These are phyloP conservation scores for Silene latifolia DNA, from an alignment of 148 eudicot genomes.

Conservation along the genomic window DNA sequence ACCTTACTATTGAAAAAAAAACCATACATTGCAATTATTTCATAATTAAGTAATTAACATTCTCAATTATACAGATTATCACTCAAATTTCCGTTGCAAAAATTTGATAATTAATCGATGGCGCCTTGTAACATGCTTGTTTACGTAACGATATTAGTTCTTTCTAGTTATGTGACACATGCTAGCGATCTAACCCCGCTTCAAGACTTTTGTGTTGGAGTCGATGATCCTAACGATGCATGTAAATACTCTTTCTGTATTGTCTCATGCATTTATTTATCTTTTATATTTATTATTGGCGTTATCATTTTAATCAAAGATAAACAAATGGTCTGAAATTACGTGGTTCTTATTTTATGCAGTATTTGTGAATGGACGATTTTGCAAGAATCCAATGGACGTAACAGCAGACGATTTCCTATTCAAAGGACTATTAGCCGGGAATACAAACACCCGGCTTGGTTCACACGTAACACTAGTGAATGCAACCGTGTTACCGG, in stretches of 20 bases:
- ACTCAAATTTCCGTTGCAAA: too few relatives aligned
- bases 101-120: not conserved
- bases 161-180: not conserved
- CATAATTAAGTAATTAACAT: too few relatives aligned
- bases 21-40: too few relatives aligned
- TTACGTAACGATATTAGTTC: not conserved
- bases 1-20: too few relatives aligned
- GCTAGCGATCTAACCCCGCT: not conserved
- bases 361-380: not conserved
- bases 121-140: not conserved
- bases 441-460: not conserved
- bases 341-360: too few relatives aligned
- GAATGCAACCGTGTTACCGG: not conserved
- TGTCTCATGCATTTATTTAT: not conserved
- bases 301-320: not conserved
- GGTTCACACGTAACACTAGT: not conserved
- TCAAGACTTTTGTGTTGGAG: conserved; percentile 1
- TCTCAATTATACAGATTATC: too few relatives aligned
- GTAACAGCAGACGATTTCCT: not conserved
- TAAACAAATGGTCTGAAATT: not conserved
- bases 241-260: not conserved
- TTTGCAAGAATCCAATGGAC: not conserved
- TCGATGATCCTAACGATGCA: not conserved
- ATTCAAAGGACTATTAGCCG: not conserved
- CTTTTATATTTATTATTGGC: not conserved